Base-by-base conservation (phyloP, 202 grass and related monocot genomes). In the Brachypodium distachyon region DNA sequence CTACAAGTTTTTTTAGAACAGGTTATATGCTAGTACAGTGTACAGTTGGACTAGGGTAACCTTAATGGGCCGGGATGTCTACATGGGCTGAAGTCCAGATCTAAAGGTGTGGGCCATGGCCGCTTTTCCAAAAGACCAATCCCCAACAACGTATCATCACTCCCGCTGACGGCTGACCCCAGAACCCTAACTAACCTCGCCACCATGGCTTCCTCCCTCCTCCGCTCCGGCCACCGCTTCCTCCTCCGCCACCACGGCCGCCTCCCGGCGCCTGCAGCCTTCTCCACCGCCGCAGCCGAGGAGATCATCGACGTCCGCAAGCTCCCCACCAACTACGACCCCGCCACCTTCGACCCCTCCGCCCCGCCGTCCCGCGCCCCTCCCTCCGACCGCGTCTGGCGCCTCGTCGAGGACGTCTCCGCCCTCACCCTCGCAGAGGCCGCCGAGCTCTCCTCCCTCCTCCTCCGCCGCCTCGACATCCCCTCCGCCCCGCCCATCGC, bases 351-450 rank as follows among this genome's bases (percentile, higher is more conserved):
- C 68, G 88, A 97, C 62, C 79, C 89, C 14, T 78, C 89, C 29
- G 55, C 80, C 2, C 83, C 87, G 1, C 87, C 87, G 2, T 90
- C 75, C 53, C 80, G 80, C 61, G 79, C 82, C 38, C 80, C 89
- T 0, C 95, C 95, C 10, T 86, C 91, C 13, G 89, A 98, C 46
- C 86, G 89, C 22, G 95, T 98, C 18, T 98, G 95, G 91, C 89
- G 95, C 60, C 95, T 98, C 52, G 95, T 94, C 76, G 94, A 97
- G 12, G 89, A 94, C 38, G 82, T 94, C 61, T 82, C 89, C 34
- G 72, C 87, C 57, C 89, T 94, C 33, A 90, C 91, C 54, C 84
- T 98, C 3, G 76, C 68, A 3, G 89, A 98, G 52, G 67, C 90
- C 10, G 83, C 87, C 3, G 72, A 87, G 49, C 91, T 97, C 28